A percentile compares a stretch with the other conserved stretches of the same genome.
Evolutionary conservation across 148 eudicot species (phyloP).

Genomic region (Camellia japonica): DNA sequence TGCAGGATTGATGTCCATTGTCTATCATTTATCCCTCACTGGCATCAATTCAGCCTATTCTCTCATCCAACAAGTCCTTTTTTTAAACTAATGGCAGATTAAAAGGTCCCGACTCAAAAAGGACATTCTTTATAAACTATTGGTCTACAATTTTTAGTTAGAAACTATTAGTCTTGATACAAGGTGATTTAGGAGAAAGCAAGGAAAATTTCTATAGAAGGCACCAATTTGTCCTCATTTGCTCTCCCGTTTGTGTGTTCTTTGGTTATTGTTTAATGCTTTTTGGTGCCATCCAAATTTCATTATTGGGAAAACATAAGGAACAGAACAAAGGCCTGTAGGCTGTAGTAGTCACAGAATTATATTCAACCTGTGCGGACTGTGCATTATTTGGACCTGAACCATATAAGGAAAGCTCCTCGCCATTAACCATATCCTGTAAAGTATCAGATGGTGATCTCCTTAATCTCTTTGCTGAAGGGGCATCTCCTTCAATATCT

Average conservation of each 20-base stretch:
- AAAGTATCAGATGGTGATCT: conserved; percentile 88
- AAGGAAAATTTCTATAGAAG: not conserved
- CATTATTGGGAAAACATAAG: not conserved
- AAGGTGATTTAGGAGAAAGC: not conserved
- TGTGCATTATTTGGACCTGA: conserved; percentile 78
- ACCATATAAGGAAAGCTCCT: conserved; percentile 84
- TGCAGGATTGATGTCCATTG: not conserved
- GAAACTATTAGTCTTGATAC: not conserved
- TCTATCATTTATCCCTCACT: not conserved
- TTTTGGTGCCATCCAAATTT: not conserved
- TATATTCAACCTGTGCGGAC: conserved; percentile 63
- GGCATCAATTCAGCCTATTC: not conserved
- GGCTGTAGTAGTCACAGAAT: not conserved
- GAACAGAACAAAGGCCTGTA: not conserved
- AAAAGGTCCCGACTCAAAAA: not conserved
- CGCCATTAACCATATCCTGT: conserved; percentile 75
- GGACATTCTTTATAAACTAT: not conserved
- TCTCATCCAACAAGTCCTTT: not conserved
- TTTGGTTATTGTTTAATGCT: not conserved
- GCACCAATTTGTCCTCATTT: not conserved
- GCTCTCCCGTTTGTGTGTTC: not conserved
- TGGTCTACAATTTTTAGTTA: not conserved
- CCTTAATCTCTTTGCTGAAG: conserved; percentile 63
- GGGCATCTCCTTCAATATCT: conserved; percentile 83
- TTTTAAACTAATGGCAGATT: not conserved